A percentile compares a stretch with the other conserved stretches of the same genome.
Conservation (phyloP, 1,284 basidiomycete species). For the Rhodotorula sp. region DNA sequence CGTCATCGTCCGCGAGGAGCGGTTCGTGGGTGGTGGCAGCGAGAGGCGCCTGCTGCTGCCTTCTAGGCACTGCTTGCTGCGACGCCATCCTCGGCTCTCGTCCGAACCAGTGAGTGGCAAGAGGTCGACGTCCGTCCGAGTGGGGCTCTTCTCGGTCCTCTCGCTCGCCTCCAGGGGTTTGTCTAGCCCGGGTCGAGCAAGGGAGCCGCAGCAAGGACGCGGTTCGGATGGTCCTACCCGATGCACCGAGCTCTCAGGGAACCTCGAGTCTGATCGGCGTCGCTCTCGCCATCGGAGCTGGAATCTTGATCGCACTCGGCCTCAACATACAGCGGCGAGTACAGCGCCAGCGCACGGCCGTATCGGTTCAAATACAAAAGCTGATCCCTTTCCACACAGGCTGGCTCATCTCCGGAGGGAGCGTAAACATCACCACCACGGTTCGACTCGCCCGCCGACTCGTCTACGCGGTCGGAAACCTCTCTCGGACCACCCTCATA, state of each 20-base stretch:
- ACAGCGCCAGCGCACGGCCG: no score
- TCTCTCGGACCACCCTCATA: no score
- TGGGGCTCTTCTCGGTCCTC: not conserved
- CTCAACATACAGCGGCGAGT: constrained; percentile 51
- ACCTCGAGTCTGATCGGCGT: constrained; percentile 67
- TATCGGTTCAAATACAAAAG: no score
- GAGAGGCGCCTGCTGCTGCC: no score
- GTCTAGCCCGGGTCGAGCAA: no score
- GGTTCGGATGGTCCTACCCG: not conserved
- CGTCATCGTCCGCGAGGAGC: not conserved
- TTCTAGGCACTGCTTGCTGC: no score
- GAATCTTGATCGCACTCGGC: constrained; percentile 83
- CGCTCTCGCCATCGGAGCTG: constrained; percentile 75
- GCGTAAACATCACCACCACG: not conserved
- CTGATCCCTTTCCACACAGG: not conserved
- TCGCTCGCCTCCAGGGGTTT: not conserved
- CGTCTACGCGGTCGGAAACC: no score
- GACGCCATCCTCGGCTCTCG: not conserved
- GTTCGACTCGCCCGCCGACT: no score
- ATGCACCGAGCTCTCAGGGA: not conserved
- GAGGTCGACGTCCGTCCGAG: not conserved
- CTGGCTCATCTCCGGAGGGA: constrained; percentile 17
- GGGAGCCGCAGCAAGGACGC: not conserved
- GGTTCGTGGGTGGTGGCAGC: not conserved
- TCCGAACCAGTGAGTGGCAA: not conserved